phyloP scores from a whole-genome alignment of 1,284 basidiomycete genomes.

The Malassezia equina region DNA sequence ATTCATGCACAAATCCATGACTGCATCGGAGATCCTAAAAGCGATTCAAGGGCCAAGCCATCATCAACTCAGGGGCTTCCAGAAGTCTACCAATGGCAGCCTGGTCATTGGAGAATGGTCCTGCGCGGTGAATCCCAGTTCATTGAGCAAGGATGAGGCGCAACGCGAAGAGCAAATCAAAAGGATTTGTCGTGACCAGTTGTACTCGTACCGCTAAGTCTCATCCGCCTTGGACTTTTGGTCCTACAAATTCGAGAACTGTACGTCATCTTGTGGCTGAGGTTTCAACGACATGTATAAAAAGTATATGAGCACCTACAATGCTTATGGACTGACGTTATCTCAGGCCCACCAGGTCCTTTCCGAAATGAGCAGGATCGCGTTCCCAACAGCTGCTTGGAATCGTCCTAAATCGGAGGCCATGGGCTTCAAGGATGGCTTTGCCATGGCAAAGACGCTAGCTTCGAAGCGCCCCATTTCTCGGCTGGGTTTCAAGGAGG shows the following conservation, averaged over 20 bases:
- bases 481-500: not conserved
- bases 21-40: slow-evolving; percentile 19
- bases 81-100: too few species aligned
- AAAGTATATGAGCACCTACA: slow-evolving; percentile 21
- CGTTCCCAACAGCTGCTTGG: not conserved
- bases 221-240: too few species aligned
- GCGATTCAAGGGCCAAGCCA: too few species aligned
- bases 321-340: not conserved
- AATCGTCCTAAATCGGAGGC: not conserved
- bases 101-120: too few species aligned
- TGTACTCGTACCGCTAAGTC: too few species aligned
- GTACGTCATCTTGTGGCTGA: too few species aligned
- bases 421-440: not conserved
- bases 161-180: slow-evolving; percentile 7
- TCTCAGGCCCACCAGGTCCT: not conserved
- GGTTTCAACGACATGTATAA: slow-evolving; percentile 20
- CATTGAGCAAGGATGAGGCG: too few species aligned
- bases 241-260: too few species aligned
- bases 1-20: too few species aligned
- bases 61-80: too few species aligned
- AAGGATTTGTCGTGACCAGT: too few species aligned
- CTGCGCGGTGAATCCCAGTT: too few species aligned
- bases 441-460: not conserved
- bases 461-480: not conserved
- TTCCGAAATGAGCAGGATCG: not conserved